phyloP scores from a whole-genome alignment of 2,329 filamentous ascomycete species.

The Cytospora piceicola region DNA sequence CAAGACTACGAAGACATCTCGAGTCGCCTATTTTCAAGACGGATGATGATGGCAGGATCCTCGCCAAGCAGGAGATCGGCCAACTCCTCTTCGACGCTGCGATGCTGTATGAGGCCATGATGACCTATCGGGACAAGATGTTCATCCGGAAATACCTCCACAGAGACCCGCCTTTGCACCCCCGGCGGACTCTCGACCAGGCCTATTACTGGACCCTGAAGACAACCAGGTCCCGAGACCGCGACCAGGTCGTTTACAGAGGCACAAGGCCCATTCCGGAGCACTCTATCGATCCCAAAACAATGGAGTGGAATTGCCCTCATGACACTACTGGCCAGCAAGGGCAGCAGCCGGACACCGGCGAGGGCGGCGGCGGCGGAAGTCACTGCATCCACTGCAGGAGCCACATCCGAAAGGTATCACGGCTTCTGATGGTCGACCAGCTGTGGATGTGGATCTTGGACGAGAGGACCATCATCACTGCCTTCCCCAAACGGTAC shows the following conservation, averaged over 20 bases:
- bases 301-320: background rate
- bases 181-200: conserved; percentile 47
- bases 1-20: background rate
- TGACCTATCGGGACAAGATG: conserved; percentile 37
- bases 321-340: too few species aligned
- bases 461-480: conserved; percentile 30
- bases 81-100: conserved; percentile 37
- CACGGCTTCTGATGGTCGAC: conserved; percentile 26
- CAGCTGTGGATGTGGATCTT: conserved; percentile 31
- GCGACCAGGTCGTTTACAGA: conserved; percentile 43
- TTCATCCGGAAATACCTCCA: conserved; percentile 37
- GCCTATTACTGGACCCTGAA: conserved; percentile 45
- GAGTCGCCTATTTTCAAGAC: background rate
- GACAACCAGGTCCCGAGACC: conserved; percentile 42
- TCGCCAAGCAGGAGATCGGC: conserved; percentile 29
- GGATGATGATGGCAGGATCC: background rate
- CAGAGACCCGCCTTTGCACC: conserved; percentile 40
- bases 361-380: background rate
- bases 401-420: conserved; percentile 15
- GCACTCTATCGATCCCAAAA: conserved; percentile 10
- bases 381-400: conserved; percentile 16
- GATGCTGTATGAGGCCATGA: conserved; percentile 39
- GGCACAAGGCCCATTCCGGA: conserved; percentile 33
- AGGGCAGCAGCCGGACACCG: background rate
- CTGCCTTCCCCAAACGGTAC: conserved; percentile 21